These are phyloP conservation scores for Psilocybe tampanensis DNA, from an alignment of 768 basidiomycete genomes.

Conservation along the genomic window DNA sequence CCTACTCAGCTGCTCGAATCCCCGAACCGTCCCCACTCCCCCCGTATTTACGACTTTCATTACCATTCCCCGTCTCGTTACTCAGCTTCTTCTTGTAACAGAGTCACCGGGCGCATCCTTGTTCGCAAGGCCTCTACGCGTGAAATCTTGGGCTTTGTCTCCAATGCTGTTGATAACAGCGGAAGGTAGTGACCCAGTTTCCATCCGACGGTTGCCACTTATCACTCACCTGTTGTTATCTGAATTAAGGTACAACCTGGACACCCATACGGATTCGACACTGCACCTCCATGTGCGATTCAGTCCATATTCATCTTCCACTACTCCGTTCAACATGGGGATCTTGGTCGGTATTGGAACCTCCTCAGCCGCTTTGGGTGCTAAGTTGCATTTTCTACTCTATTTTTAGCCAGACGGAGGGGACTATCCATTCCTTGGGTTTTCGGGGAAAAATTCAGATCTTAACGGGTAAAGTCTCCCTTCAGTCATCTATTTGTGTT, in stretches of 20 bases:
- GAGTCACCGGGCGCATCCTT: background rate
- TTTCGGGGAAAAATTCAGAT: background rate
- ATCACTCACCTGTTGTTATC: background rate
- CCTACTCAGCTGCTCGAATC: background rate
- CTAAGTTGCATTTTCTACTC: background rate
- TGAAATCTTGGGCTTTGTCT: background rate
- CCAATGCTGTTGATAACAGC: background rate
- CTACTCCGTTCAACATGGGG: background rate
- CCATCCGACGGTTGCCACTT: background rate
- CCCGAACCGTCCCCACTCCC: background rate
- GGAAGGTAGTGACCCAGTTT: background rate
- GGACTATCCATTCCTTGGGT: background rate
- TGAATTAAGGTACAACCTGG: background rate
- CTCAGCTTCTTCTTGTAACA: background rate
- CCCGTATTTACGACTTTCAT: background rate
- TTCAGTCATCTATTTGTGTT: background rate
- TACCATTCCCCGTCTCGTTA: background rate
- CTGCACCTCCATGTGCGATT: background rate
- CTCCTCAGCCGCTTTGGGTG: background rate
- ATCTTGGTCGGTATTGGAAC: background rate
- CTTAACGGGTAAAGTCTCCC: background rate
- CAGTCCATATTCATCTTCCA: background rate
- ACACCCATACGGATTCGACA: background rate
- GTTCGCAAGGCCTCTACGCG: background rate
- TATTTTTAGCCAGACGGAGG: background rate